phyloP scores from a whole-genome alignment of 768 basidiomycete species.

The Hebeloma cylindrosporum region DNA sequence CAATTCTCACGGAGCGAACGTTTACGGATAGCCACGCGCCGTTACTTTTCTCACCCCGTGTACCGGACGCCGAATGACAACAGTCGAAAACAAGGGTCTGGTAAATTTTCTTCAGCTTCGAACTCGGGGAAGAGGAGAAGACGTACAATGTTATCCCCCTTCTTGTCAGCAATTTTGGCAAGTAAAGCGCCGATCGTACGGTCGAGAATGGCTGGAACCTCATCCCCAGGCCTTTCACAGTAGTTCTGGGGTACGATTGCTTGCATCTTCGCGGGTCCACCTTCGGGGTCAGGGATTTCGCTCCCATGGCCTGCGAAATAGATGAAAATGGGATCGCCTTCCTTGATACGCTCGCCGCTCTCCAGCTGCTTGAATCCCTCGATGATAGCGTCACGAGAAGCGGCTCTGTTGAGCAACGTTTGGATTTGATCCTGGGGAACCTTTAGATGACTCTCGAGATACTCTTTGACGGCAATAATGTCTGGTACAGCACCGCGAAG shows the following conservation, averaged over 20 bases:
- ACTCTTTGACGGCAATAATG: conserved; percentile 7
- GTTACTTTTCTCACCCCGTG: conserved; percentile 1
- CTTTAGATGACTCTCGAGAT: conserved; percentile 3
- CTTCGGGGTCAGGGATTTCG: background rate
- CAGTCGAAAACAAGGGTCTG: conserved; percentile 17
- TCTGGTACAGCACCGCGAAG: conserved; percentile 12
- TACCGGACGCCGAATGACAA: conserved; percentile 15
- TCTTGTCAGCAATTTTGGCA: conserved; percentile 6
- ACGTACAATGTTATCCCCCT: conserved; percentile 19
- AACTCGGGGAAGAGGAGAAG: no score
- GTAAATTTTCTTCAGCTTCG: no score
- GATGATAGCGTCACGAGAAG: conserved; percentile 11
- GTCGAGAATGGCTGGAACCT: conserved; percentile 6
- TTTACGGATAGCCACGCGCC: background rate
- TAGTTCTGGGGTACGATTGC: conserved; percentile 14
- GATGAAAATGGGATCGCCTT: conserved; percentile 14
- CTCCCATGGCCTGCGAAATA: conserved; percentile 15
- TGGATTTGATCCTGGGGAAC: conserved; percentile 7
- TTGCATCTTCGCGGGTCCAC: background rate
- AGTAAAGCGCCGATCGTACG: conserved; percentile 7
- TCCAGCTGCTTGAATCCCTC: background rate
- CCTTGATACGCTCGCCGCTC: conserved; percentile 1
- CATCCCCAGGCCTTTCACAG: background rate
- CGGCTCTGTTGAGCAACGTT: conserved; percentile 6
- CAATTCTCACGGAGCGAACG: background rate